Percentiles rank a stretch among this genome's conserved stretches.
These are phyloP conservation scores for Mortierella alpina DNA, from an alignment of 192 early-diverging fungal genomes.

Conservation along the genomic window DNA sequence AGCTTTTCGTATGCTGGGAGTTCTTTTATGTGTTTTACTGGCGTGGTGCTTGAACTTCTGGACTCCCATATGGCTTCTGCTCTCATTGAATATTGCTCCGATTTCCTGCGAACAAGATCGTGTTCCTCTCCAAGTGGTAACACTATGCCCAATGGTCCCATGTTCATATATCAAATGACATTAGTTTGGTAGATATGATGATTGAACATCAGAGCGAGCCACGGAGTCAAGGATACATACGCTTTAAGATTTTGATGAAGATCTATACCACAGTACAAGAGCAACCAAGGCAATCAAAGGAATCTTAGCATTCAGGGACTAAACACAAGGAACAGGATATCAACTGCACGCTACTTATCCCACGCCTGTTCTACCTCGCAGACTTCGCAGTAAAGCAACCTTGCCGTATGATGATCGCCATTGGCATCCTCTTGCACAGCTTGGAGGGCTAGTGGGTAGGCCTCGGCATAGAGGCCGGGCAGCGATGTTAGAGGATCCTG, in stretches of 20 bases:
- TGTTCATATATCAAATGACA: not conserved
- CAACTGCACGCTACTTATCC: not conserved
- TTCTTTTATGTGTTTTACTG: constrained; percentile 34
- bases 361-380: constrained; percentile 24
- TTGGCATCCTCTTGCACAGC: constrained; percentile 46
- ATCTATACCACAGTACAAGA: constrained; percentile 2
- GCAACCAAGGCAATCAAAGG: not conserved
- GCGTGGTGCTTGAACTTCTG: constrained; percentile 31
- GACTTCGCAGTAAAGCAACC: constrained; percentile 49
- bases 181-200: not conserved
- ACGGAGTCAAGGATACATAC: constrained; percentile 1
- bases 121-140: constrained; percentile 29
- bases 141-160: constrained; percentile 4
- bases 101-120: constrained; percentile 29
- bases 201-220: not conserved
- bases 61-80: constrained; percentile 48
- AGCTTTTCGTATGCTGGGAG: constrained; percentile 33
- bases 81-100: constrained; percentile 21
- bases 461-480: constrained; percentile 32
- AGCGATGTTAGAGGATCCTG: not conserved
- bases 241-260: constrained; percentile 32
- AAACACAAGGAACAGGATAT: not conserved
- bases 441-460: constrained; percentile 30
- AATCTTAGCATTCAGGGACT: not conserved
- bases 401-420: constrained; percentile 48